phyloP scores from a whole-genome alignment of 495 filamentous ascomycete genomes.

The Podospora appendiculata region DNA sequence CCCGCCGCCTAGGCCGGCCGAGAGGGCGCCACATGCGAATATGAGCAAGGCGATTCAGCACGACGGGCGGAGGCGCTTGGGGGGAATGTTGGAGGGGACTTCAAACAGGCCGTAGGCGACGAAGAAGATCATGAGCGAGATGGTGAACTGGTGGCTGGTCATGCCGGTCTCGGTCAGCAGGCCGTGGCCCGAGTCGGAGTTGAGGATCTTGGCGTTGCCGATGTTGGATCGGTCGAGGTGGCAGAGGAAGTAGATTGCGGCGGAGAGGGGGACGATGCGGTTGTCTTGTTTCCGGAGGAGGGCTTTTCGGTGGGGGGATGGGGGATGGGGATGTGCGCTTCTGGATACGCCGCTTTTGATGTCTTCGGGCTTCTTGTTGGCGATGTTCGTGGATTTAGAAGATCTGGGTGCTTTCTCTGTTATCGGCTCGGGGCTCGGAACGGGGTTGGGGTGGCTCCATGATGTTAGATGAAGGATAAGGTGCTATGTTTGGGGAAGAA shows the following conservation, averaged over 20 bases:
- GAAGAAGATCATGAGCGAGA: conserved; percentile 66
- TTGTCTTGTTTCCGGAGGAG: conserved; percentile 49
- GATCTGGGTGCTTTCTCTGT: no score
- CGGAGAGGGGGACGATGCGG: conserved; percentile 53
- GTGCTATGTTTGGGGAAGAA: no score
- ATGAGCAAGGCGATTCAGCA: conserved; percentile 63
- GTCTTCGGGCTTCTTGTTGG: no score
- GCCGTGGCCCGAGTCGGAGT: conserved; percentile 50
- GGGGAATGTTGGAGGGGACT: conserved; percentile 63
- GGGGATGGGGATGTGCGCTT: background rate
- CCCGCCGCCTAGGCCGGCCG: conserved; percentile 56
- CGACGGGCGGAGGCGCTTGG: conserved; percentile 60
- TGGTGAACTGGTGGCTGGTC: conserved; percentile 57
- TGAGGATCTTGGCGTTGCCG: conserved; percentile 60
- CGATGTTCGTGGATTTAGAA: no score
- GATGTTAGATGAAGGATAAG: no score
- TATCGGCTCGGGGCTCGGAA: no score
- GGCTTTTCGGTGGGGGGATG: conserved; percentile 7
- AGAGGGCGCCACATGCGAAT: conserved; percentile 59
- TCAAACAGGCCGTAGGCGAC: conserved; percentile 63
- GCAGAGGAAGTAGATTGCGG: conserved; percentile 56
- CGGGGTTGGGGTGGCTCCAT: no score
- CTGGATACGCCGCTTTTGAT: no score
- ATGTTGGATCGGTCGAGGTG: conserved; percentile 64
- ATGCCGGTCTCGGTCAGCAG: conserved; percentile 55